Percentiles rank a stretch among this genome's conserved stretches.
These are phyloP conservation scores for Geotrichum citri-aurantii DNA, from an alignment of 1,139 yeast species.

Conservation along the genomic window DNA sequence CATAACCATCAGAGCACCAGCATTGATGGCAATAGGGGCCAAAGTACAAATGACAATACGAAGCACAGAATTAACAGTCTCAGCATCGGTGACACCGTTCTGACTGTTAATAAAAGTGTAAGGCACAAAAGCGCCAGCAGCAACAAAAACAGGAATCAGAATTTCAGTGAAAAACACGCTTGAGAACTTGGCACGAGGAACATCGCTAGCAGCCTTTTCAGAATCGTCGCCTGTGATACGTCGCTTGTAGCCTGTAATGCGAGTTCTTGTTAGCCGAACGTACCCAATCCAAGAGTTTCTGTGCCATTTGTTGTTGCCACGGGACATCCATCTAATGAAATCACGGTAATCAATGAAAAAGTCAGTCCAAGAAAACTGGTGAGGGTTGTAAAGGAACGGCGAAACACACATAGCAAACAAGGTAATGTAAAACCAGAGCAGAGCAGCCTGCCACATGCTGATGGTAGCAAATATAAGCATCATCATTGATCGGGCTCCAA, in stretches of 20 bases:
- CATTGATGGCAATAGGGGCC: slow-evolving; percentile 85
- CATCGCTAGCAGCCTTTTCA: slow-evolving; percentile 92
- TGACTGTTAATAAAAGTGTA: slow-evolving; percentile 93
- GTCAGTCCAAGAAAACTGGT: slow-evolving; percentile 98
- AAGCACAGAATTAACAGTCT: slow-evolving; percentile 68
- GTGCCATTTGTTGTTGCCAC: slow-evolving; percentile 99
- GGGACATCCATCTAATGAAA: slow-evolving; percentile 93
- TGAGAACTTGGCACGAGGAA: slow-evolving; percentile 87
- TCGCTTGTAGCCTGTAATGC: slow-evolving; percentile 97
- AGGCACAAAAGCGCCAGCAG: slow-evolving; percentile 88
- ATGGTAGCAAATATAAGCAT: slow-evolving; percentile 88
- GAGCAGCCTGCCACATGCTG: slow-evolving; percentile 95
- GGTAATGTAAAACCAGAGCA: slow-evolving; percentile 98
- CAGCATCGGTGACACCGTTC: slow-evolving; percentile 70
- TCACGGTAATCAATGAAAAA: slow-evolving; percentile 98
- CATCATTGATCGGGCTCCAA: slow-evolving; percentile 88
- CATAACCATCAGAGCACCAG: slow-evolving; percentile 59
- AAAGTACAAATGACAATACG: slow-evolving; percentile 84
- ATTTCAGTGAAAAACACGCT: slow-evolving; percentile 83
- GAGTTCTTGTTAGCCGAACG: slow-evolving; percentile 89
- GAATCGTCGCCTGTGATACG: slow-evolving; percentile 79
- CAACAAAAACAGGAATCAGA: slow-evolving; percentile 73
- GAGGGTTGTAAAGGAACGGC: slow-evolving; percentile 95
- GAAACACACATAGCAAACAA: slow-evolving; percentile 84
- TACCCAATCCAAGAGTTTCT: slow-evolving; percentile 99